Percentiles rank a stretch among this genome's conserved stretches.
phyloP scores from a whole-genome alignment of 2,329 filamentous ascomycete genomes.

The Exophiala xenobiotica region DNA sequence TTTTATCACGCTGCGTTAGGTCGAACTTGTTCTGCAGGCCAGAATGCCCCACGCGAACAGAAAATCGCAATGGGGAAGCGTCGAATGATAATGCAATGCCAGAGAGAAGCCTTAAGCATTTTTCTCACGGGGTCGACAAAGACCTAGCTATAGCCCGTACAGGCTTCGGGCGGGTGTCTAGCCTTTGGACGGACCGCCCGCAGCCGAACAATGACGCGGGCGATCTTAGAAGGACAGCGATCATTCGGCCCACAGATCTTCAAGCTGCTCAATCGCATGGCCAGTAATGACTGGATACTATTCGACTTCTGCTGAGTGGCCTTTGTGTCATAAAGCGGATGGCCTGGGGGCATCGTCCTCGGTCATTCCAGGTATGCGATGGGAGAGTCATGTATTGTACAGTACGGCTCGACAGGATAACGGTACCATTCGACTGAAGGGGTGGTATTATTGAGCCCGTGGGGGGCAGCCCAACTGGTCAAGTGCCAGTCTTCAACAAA shows the following conservation, averaged over 20 bases:
- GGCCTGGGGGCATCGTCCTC: neutral
- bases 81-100: slow-evolving; percentile 16
- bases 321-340: slow-evolving; percentile 1
- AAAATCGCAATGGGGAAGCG: slow-evolving; percentile 10
- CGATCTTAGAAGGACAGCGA: slow-evolving; percentile 17
- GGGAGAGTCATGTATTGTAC: slow-evolving; percentile 14
- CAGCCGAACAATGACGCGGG: slow-evolving; percentile 24
- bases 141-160: slow-evolving; percentile 9
- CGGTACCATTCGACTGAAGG: slow-evolving; percentile 3
- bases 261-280: slow-evolving; percentile 15
- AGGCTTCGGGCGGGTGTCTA: slow-evolving; percentile 18
- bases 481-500: slow-evolving; percentile 1
- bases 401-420: slow-evolving; percentile 11
- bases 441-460: slow-evolving; percentile 18
- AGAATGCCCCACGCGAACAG: slow-evolving; percentile 19
- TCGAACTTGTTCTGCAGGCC: slow-evolving; percentile 6
- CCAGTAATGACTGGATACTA: neutral
- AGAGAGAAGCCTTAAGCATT: slow-evolving; percentile 4
- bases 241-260: slow-evolving; percentile 19
- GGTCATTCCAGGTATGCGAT: neutral
- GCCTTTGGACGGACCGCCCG: slow-evolving; percentile 21
- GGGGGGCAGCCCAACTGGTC: slow-evolving; percentile 8
- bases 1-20: slow-evolving; percentile 8
- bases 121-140: slow-evolving; percentile 9
- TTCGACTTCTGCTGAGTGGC: neutral